Percentiles rank a stretch among this genome's conserved stretches.
phyloP scores from a whole-genome alignment of 257 asterid genomes.

The Solanum chilense region DNA sequence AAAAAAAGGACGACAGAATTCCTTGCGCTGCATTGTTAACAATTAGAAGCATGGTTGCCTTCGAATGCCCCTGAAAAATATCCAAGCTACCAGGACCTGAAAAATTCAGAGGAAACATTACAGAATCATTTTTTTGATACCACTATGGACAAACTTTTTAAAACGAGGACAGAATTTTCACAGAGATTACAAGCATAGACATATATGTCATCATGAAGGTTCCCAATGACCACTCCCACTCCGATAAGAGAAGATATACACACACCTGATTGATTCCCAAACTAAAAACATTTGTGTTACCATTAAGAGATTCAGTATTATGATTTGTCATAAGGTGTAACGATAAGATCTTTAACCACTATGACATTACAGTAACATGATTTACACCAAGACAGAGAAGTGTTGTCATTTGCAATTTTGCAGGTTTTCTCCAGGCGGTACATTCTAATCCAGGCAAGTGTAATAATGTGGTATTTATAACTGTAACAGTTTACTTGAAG shows the following conservation, averaged over 20 bases:
- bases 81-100: constrained; percentile 87
- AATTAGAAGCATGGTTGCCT: constrained; percentile 87
- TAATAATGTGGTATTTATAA: background rate
- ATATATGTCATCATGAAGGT: background rate
- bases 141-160: background rate
- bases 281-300: background rate
- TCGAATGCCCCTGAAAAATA: constrained; percentile 88
- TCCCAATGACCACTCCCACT: background rate
- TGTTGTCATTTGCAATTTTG: background rate
- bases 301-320: background rate
- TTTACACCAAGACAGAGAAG: background rate
- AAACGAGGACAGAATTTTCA: background rate
- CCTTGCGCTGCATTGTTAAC: constrained; percentile 99
- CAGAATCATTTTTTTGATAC: background rate
- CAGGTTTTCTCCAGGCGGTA: background rate
- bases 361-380: background rate
- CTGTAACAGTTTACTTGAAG: background rate
- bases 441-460: background rate
- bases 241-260: background rate
- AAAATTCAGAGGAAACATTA: constrained; percentile 11
- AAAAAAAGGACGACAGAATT: constrained; percentile 90
- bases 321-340: background rate
- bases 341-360: background rate
- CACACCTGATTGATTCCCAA: background rate
- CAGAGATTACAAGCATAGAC: background rate